A percentile compares a stretch with the other conserved stretches of the same genome.
phyloP scores from a whole-genome alignment of 108 stramenopile genomes.

The Cyclotella cryptica region DNA sequence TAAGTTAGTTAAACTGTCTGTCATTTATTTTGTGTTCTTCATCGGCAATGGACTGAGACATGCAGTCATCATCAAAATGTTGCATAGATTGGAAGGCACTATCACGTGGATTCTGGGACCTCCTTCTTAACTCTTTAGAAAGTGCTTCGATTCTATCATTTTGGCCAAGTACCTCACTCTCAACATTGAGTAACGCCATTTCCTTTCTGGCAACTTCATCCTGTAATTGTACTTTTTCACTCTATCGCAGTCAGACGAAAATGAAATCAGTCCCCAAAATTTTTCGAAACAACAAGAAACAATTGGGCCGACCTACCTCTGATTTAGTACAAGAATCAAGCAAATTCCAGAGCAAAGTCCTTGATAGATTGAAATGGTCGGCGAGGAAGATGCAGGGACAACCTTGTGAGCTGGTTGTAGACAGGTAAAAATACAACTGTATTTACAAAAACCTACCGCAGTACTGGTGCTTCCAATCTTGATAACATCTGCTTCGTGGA shows the following conservation, averaged over 20 bases:
- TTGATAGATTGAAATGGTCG: background rate
- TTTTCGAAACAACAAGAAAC: background rate
- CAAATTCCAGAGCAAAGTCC: conserved; percentile 64
- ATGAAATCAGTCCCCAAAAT: background rate
- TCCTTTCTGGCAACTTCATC: conserved; percentile 19
- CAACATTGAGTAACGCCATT: background rate
- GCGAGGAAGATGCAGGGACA: background rate
- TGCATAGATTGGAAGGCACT: too few species aligned
- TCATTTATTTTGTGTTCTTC: too few species aligned
- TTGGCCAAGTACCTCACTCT: conserved; percentile 2
- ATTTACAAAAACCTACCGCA: conserved; percentile 1
- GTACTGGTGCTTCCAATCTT: conserved; percentile 51
- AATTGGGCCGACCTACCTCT: conserved; percentile 55
- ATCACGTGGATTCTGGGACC: background rate
- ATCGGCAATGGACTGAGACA: too few species aligned
- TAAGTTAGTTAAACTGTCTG: too few species aligned
- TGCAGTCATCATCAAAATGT: too few species aligned
- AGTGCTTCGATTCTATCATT: conserved; percentile 23
- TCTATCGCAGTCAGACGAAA: background rate
- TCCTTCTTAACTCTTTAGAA: conserved; percentile 17
- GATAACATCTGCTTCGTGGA: conserved; percentile 55
- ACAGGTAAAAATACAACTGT: too few species aligned
- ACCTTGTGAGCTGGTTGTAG: background rate
- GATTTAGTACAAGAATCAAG: conserved; percentile 59
- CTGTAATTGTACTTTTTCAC: conserved; percentile 1